phyloP scores from a whole-genome alignment of 768 basidiomycete species.

The Boletus rubescentipes region DNA sequence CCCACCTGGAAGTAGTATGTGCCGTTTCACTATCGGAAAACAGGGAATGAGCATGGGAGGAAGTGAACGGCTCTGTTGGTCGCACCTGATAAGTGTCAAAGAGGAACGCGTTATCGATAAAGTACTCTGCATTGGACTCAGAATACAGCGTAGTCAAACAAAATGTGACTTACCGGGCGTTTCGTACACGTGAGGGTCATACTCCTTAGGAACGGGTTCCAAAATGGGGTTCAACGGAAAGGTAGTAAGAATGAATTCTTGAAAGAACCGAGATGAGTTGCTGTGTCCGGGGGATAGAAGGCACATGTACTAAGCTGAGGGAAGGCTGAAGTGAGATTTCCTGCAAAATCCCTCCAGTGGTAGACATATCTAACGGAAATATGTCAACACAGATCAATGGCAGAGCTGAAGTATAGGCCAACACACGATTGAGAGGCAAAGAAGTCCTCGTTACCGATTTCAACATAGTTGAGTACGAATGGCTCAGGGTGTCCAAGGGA shows the following conservation, averaged over 20 bases:
- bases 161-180: conserved; percentile 35
- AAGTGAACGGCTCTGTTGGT: neutral
- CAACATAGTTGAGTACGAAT: conserved; percentile 48
- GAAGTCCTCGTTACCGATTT: conserved; percentile 61
- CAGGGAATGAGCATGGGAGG: neutral
- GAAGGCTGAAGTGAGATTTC: conserved; percentile 46
- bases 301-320: conserved; percentile 51
- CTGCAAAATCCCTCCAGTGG: conserved; percentile 51
- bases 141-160: no score
- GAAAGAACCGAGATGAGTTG: neutral
- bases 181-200: conserved; percentile 61
- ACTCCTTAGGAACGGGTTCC: conserved; percentile 48
- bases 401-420: no score
- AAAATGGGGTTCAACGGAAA: conserved; percentile 44
- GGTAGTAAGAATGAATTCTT: conserved; percentile 60
- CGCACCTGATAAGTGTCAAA: conserved; percentile 49
- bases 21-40: conserved; percentile 49
- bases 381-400: neutral
- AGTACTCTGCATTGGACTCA: conserved; percentile 42
- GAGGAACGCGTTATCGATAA: conserved; percentile 47
- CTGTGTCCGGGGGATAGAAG: no score
- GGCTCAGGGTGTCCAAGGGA: conserved; percentile 57
- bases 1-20: conserved; percentile 53
- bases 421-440: conserved; percentile 39
- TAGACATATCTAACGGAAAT: conserved; percentile 43